Base-by-base conservation (phyloP, 257 asterid genomes). In the Nicotiana tomentosiformis region DNA sequence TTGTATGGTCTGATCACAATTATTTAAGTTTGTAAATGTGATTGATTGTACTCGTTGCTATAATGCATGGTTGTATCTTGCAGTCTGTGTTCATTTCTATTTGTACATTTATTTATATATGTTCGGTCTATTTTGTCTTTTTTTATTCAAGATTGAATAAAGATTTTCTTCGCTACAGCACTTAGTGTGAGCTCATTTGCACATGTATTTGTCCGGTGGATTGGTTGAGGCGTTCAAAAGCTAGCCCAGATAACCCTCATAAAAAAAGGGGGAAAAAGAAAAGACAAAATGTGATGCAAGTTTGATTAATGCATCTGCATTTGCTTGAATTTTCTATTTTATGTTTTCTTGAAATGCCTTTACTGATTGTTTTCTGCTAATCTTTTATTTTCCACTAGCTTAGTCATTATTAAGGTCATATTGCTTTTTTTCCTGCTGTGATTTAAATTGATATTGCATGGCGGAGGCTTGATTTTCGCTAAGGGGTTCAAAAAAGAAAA, bases 171-270 rank as follows among this genome's bases (percentile, higher is more conserved):
- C 14, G 65, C 6, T 60, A 8, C 67, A 23, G 10, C 67, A 18
- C 77, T 69, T 39, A n/a, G 56, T 18, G n/a, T 69, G 56, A 69
- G 77, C 10, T 69, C 77, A 69, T 69, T 39, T 69, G n/a, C 77
- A 17, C 77, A 11, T 9, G 18, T 18, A 29, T 68, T 68, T 35
- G 55, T 37, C 56, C 30, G 4, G 77, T 68, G 77, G 30, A 68
- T 68, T 37, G 0, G 8, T 68, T 2, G 30, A 12, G 77, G 56
- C 2, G 0, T 18, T 35, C 35, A 35, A 68, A 68, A 33, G 51
- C 17, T 16, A 1, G 55, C 55, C 10, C 43, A 37, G 33, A 11
- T 5, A 69, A 69, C 57, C 3, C 5, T 17, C 58, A 43, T 10
- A 5, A 20, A 43, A 39, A 7, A n/a, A 60, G 9, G 43, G 6